Percentiles rank a stretch among this genome's conserved stretches.
phyloP scores from a whole-genome alignment of 352 stramenopile species.

The Vaucheria bursata region DNA sequence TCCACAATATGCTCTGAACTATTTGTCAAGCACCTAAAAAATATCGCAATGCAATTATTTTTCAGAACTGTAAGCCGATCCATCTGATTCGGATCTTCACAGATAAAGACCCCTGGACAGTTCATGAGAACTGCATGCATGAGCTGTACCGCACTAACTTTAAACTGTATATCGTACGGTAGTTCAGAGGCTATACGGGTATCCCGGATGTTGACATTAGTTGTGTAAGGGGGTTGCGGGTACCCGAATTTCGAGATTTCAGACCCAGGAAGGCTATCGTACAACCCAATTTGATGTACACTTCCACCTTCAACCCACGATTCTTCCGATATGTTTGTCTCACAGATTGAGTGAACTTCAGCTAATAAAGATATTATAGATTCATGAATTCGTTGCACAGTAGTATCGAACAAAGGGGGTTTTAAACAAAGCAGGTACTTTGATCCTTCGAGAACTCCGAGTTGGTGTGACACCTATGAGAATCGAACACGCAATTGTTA shows the following conservation, averaged over 20 bases:
- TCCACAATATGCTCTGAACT: conserved; percentile 41
- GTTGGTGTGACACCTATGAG: conserved; percentile 24
- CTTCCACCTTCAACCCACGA: too few species aligned
- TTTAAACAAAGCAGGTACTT: conserved; percentile 37
- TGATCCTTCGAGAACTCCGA: conserved; percentile 42
- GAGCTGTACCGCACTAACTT: conserved; percentile 72
- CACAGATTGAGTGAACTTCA: conserved; percentile 36
- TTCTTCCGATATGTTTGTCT: conserved; percentile 35
- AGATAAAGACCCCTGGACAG: conserved; percentile 65
- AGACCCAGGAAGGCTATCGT: background rate
- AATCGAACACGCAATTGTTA: conserved; percentile 19
- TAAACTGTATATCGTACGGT: conserved; percentile 55
- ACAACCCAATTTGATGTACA: background rate
- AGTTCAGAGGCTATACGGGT: conserved; percentile 36
- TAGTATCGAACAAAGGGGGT: conserved; percentile 34
- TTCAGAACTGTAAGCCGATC: background rate
- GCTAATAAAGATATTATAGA: conserved; percentile 37
- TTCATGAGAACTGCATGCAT: conserved; percentile 71
- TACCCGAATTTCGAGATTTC: background rate
- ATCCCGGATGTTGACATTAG: conserved; percentile 21
- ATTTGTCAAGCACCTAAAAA: conserved; percentile 47
- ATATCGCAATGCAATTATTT: conserved; percentile 30
- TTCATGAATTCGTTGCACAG: background rate
- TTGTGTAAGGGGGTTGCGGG: conserved; percentile 27
- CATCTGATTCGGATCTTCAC: conserved; percentile 51